A percentile compares a stretch with the other conserved stretches of the same genome.
Evolutionary conservation across 2,329 filamentous ascomycete species (phyloP).

Genomic region (Aspergillus sp.): DNA sequence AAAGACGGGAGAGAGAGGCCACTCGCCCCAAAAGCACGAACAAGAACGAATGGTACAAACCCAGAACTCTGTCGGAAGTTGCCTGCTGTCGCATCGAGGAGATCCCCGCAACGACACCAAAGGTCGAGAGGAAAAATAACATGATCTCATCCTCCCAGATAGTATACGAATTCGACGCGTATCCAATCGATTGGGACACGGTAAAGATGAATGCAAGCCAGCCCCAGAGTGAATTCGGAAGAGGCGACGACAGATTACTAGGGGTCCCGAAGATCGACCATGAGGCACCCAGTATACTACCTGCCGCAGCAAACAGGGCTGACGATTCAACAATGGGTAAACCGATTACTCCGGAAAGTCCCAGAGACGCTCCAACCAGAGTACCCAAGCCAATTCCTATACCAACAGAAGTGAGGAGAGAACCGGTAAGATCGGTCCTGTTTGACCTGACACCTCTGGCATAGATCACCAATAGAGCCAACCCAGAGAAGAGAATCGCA

Average conservation of each 20-base stretch:
- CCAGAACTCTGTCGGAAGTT: constrained; percentile 61
- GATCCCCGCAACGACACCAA: constrained; percentile 66
- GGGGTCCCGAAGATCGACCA: constrained; percentile 34
- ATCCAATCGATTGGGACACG: constrained; percentile 80
- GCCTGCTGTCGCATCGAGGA: constrained; percentile 66
- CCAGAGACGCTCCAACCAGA: constrained; percentile 18
- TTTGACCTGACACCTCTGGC: constrained; percentile 51
- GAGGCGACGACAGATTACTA: constrained; percentile 39
- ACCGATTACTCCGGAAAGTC: constrained; percentile 19
- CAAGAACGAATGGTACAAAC: constrained; percentile 73
- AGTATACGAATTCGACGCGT: constrained; percentile 95
- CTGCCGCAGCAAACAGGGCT: constrained; percentile 35
- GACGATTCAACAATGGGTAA: constrained; percentile 24
- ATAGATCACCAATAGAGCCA: constrained; percentile 65
- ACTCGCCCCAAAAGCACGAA: constrained; percentile 73
- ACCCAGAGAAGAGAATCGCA: constrained; percentile 56
- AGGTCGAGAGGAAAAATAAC: constrained; percentile 82
- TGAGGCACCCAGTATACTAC: constrained; percentile 38
- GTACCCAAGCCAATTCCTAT: constrained; percentile 42
- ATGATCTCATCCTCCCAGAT: constrained; percentile 98
- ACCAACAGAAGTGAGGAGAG: constrained; percentile 45
- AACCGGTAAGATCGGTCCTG: constrained; percentile 45
- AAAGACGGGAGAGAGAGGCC: constrained; percentile 82
- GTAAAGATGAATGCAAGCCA: constrained; percentile 76
- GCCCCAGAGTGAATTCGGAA: constrained; percentile 78